A percentile compares a stretch with the other conserved stretches of the same genome.
phyloP scores from a whole-genome alignment of 2,329 filamentous ascomycete species.

The Fusarium camptoceras region DNA sequence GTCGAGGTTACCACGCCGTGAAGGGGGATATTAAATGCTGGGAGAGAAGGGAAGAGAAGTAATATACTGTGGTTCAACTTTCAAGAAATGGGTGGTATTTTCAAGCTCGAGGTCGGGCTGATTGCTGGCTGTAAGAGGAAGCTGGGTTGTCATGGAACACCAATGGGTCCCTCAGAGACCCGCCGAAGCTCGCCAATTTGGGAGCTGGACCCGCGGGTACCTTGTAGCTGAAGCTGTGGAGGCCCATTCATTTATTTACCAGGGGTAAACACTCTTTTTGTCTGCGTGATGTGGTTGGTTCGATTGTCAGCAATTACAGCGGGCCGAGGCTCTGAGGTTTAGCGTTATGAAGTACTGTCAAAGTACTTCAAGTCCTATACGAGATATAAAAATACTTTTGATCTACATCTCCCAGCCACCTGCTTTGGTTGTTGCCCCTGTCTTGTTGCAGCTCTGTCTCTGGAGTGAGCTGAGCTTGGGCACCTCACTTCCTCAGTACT shows the following conservation, averaged over 20 bases:
- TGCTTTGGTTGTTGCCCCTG: slow-evolving; percentile 25
- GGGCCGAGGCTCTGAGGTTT: slow-evolving; percentile 34
- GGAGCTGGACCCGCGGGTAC: slow-evolving; percentile 28
- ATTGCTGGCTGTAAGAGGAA: slow-evolving; percentile 31
- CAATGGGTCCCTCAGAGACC: slow-evolving; percentile 3
- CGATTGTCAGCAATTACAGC: slow-evolving; percentile 24
- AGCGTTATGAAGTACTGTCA: slow-evolving; percentile 9
- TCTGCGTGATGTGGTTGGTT: slow-evolving; percentile 19
- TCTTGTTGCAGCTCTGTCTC: slow-evolving; percentile 29
- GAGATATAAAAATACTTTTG: slow-evolving; percentile 5
- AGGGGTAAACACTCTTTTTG: slow-evolving; percentile 31
- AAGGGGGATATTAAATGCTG: neutral
- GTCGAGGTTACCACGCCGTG: neutral
- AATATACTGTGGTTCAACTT: neutral
- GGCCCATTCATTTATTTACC: slow-evolving; percentile 22
- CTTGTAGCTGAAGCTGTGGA: slow-evolving; percentile 29
- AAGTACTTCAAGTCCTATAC: slow-evolving; percentile 3
- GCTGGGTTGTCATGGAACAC: slow-evolving; percentile 25
- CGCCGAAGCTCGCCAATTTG: slow-evolving; percentile 24
- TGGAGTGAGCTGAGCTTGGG: slow-evolving; percentile 39
- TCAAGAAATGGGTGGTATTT: slow-evolving; percentile 2
- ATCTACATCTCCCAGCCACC: slow-evolving; percentile 38
- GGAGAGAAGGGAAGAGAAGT: neutral
- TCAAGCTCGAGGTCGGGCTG: neutral
- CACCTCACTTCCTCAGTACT: slow-evolving; percentile 28